Percentiles rank a stretch among this genome's conserved stretches.
Evolutionary conservation across 225 moss, liverwort and hornwort species (phyloP).

Genomic region (Takakia lepidozioides): DNA sequence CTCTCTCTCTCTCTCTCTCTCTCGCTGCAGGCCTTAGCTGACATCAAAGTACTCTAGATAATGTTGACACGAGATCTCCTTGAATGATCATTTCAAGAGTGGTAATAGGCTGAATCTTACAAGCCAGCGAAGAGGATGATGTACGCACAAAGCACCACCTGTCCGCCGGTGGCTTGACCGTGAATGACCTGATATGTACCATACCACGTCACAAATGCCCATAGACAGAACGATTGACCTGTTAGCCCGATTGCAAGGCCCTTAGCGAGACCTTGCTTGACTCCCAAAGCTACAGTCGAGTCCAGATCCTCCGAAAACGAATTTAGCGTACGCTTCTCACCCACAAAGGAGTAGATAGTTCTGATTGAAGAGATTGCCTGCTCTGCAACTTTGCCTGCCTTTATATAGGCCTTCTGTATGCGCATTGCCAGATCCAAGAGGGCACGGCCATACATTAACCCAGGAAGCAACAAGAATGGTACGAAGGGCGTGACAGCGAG

Average conservation of each 20-base stretch:
- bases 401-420: slow-evolving; percentile 34
- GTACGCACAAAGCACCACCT: slow-evolving; percentile 38
- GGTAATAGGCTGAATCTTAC: slow-evolving; percentile 31
- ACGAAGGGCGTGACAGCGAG: slow-evolving; percentile 34
- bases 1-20: too few species aligned
- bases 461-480: slow-evolving; percentile 44
- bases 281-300: slow-evolving; percentile 34
- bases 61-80: too few species aligned
- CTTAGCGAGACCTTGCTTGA: slow-evolving; percentile 46
- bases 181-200: slow-evolving; percentile 47
- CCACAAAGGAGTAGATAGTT: slow-evolving; percentile 68
- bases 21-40: too few species aligned
- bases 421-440: slow-evolving; percentile 34
- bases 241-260: slow-evolving; percentile 60
- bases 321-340: slow-evolving; percentile 38
- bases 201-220: slow-evolving; percentile 69
- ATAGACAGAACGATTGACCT: slow-evolving; percentile 31
- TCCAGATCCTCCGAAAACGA: slow-evolving; percentile 45
- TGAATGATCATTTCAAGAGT: too few species aligned
- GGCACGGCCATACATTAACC: slow-evolving; percentile 46
- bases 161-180: slow-evolving; percentile 34
- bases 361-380: slow-evolving; percentile 65
- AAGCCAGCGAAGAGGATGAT: slow-evolving; percentile 37
- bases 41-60: too few species aligned
- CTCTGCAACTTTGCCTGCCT: slow-evolving; percentile 23